Base-by-base conservation (phyloP, 306 rosid species). In the Parietaria judaica region DNA sequence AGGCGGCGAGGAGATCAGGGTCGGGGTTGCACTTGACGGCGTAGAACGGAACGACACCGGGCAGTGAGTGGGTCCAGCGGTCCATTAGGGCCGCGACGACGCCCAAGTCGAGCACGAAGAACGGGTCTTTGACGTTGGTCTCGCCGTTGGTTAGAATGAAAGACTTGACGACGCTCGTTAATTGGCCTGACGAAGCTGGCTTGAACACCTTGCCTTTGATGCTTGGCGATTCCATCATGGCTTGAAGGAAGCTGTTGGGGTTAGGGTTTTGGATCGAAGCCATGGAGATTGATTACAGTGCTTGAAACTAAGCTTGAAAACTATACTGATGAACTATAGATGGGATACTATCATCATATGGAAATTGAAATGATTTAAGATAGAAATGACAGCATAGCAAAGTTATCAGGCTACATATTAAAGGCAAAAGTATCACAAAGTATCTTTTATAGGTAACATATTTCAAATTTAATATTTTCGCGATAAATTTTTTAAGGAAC, bases 21-120 rank as follows among this genome's bases (percentile, higher is more conserved):
- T 81, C 58, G 1, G 87, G 79, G 59, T 79, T 79, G 68, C 90
- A 84, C 64, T 79, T 81, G 23, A 84, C 87, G 14, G 90, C 87
- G 23, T 81, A 84, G 61, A 60, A 84, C 4, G 87, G 87, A 7
- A 61, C 74, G 17, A 76, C 60, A 12, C 84, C 86, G 7, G 90
- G 86, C 12, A 84, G 86, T 2, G 69, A 68, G 1, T 3, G 55
- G 15, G 60, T 54, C 90, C 86, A 84, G 3, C 54, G 54, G 44
- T 73, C 56, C 69, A 78, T 63, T 3, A 75, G 80, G 58, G 3
- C 17, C 0, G 51, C 38, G 15, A 45, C 17, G 4, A 11, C 54
- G 14, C 65, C 65, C 53, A 61, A 46, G 48, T 61, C 51, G 34
- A 61, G 65, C 39, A 61, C 65, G 14, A 16, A 61, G 23, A 61